Evolutionary conservation across 2,329 filamentous ascomycete species (phyloP), one percentile per base, ranked within the genome.

Genomic region (Alternaria metachromatica): DNA sequence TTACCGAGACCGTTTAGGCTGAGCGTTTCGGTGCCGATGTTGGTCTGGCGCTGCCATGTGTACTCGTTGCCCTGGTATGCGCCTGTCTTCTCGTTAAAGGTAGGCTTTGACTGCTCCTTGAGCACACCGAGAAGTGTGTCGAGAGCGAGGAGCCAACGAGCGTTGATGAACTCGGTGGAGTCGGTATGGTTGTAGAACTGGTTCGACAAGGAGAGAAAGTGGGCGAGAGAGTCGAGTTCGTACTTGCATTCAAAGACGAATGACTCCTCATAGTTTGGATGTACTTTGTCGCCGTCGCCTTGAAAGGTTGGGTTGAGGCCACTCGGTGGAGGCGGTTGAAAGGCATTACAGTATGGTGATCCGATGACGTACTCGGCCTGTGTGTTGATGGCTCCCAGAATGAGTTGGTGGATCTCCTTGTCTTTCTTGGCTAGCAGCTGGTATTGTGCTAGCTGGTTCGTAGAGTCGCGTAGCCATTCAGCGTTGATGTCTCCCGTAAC

Each of bases 221-320:
- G 91, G 0, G 94, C 96, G 0, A 99, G 85, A 9, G 94, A 97
- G 81, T 99, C 96, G 21, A 99, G 89, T 83, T 99, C 96, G 81
- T 98, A 99, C 82, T 99, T 99, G 87, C 96, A 99, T 81, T 99
- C 96, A 69, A 97, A 99, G 4, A 99, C 96, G 53, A 90, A 87
- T 0, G 86, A 88, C 0, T 91, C 91, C 75, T 98, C 94, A 76
- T 97, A 98, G 1, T 86, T 85, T 0, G 96, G 96, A 72, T 97
- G 93, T 0, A 99, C 96, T 9, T 78, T 81, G 75, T 99, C 96
- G 20, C 90, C 87, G 77, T 97, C 92, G 4, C 92, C 92, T 74
- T 95, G 97, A 72, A 87, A 86, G 15, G 89, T 90, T 6, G 90
- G 84, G 4, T 85, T 82, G 1, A 98, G 85, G 15, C 90, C 88